Conservation (phyloP, 1,284 basidiomycete genomes). For the Ustilago cynodontis region DNA sequence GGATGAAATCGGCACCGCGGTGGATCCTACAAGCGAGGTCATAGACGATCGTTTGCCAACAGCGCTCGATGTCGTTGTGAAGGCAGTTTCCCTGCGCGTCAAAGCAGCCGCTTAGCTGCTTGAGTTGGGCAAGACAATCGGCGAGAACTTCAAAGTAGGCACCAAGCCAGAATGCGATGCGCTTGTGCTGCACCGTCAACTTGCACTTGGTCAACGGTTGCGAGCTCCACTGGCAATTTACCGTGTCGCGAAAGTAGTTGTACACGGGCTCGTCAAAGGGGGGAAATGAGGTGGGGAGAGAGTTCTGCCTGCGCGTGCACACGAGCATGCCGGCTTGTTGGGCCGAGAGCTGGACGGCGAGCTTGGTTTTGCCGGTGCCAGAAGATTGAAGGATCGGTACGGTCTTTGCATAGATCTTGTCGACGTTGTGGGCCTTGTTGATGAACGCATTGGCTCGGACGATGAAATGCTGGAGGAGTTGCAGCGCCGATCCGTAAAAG, state of each 20-base stretch:
- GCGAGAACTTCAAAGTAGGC: slow-evolving; percentile 5
- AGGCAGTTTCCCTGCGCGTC: neutral
- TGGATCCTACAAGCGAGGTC: too few species aligned
- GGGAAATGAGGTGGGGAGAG: neutral
- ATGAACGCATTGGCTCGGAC: too few species aligned
- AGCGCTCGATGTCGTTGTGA: neutral
- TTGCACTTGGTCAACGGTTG: too few species aligned
- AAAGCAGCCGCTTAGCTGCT: neutral
- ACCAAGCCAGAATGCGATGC: slow-evolving; percentile 10
- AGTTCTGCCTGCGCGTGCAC: slow-evolving; percentile 2
- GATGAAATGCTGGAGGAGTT: too few species aligned
- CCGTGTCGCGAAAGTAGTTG: slow-evolving; percentile 1
- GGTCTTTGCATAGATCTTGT: slow-evolving; percentile 7
- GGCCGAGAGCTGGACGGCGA: slow-evolving; percentile 17
- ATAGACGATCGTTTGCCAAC: too few species aligned
- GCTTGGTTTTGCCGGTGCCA: slow-evolving; percentile 21
- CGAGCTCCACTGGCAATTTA: neutral
- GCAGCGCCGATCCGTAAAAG: too few species aligned
- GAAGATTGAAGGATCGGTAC: slow-evolving; percentile 12
- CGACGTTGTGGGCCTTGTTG: too few species aligned
- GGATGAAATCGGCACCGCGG: too few species aligned
- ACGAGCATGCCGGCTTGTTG: slow-evolving; percentile 12
- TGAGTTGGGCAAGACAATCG: neutral
- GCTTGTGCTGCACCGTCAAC: slow-evolving; percentile 10
- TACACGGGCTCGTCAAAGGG: neutral